Percentiles rank a stretch among this genome's conserved stretches.
These are phyloP conservation scores for Metschnikowia lochheadii DNA, from an alignment of 805 yeast genomes.

Conservation along the genomic window DNA sequence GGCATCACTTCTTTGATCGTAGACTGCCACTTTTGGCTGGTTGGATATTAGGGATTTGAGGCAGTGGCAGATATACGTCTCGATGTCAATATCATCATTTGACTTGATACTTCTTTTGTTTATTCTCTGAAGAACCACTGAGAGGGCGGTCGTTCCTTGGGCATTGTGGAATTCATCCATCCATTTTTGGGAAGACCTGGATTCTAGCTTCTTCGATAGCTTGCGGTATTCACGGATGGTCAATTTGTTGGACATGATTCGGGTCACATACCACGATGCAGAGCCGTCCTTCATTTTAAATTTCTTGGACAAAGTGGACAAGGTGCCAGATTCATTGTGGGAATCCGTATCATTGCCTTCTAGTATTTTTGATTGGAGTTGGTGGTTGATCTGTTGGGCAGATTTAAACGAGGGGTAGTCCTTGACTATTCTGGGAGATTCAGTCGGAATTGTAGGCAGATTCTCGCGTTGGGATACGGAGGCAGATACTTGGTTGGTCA, in stretches of 20 bases:
- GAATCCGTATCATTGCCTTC: constrained; percentile 1
- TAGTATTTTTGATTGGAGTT: background rate
- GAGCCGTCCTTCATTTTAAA: constrained; percentile 33
- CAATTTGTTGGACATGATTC: constrained; percentile 33
- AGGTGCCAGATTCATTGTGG: constrained; percentile 6
- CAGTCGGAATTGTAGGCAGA: background rate
- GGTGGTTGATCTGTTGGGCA: background rate
- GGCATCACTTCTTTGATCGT: constrained; percentile 1
- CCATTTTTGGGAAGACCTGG: constrained; percentile 27
- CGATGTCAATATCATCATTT: constrained; percentile 42
- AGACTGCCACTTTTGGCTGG: constrained; percentile 7
- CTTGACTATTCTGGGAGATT: background rate
- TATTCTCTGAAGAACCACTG: constrained; percentile 35
- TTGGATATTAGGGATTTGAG: constrained; percentile 30
- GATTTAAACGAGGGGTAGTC: background rate
- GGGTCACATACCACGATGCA: constrained; percentile 39
- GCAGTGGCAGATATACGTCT: constrained; percentile 35
- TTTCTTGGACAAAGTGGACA: constrained; percentile 16
- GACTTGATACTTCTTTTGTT: constrained; percentile 42
- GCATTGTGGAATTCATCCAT: constrained; percentile 30
- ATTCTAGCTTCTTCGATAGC: constrained; percentile 30
- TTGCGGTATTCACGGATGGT: constrained; percentile 31
- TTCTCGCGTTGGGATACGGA: background rate
- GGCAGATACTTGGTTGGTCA: constrained; percentile 15
- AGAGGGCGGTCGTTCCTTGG: constrained; percentile 42